phyloP scores from a whole-genome alignment of 2,329 filamentous ascomycete species.

The Chaetothyriales sp. region DNA sequence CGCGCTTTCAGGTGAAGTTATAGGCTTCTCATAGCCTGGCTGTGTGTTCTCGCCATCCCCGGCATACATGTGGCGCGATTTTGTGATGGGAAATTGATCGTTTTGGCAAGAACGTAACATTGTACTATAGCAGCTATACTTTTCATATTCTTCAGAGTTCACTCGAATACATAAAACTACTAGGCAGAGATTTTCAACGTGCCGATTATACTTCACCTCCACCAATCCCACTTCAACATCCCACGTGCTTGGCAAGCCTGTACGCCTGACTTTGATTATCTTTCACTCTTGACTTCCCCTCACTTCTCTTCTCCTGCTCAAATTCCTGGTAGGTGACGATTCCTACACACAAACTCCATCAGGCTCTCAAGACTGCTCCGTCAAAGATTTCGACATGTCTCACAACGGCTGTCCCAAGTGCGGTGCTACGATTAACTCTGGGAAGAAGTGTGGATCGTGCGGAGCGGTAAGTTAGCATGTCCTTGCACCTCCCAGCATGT shows the following conservation, averaged over 20 bases:
- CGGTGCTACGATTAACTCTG: conserved; percentile 9
- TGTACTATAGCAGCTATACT: too few relatives aligned
- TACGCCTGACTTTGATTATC: background rate
- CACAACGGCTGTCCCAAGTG: conserved; percentile 16
- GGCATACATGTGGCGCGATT: too few relatives aligned
- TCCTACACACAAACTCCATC: background rate
- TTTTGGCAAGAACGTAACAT: too few relatives aligned
- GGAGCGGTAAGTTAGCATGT: conserved; percentile 15
- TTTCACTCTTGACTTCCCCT: background rate
- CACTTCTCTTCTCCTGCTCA: background rate
- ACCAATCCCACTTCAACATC: background rate
- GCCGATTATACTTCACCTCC: background rate
- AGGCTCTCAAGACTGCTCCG: background rate
- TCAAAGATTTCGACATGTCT: conserved; percentile 6
- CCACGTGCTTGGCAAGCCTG: background rate
- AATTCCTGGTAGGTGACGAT: background rate
- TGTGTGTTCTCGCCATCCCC: too few relatives aligned
- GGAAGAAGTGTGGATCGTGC: conserved; percentile 14
- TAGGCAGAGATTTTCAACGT: too few relatives aligned
- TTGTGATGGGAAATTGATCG: too few relatives aligned
- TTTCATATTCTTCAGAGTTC: too few relatives aligned
- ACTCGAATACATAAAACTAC: too few relatives aligned
- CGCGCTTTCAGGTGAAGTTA: conserved; percentile 9
- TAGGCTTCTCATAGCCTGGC: background rate
- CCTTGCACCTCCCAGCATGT: background rate